phyloP scores from a whole-genome alignment of 2,329 filamentous ascomycete species.

The Lecanicillium sp. region DNA sequence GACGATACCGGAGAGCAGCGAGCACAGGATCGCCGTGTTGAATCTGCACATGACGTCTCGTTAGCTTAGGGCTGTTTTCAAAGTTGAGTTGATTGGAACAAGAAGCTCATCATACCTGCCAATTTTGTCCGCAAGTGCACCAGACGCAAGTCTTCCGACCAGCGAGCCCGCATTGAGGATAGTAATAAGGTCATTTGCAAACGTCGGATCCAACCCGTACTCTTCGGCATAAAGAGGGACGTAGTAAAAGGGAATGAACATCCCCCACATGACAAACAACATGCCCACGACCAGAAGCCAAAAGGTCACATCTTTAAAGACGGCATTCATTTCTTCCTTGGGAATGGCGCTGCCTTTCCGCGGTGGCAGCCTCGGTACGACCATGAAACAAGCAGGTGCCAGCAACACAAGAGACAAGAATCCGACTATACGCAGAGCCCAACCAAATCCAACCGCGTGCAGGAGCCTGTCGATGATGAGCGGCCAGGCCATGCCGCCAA shows the following conservation, averaged over 20 bases:
- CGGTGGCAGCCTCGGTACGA: neutral
- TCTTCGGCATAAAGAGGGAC: neutral
- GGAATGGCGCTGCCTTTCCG: neutral
- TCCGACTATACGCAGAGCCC: slow-evolving; percentile 47
- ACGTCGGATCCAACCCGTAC: neutral
- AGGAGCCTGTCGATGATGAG: slow-evolving; percentile 34
- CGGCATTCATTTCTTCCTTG: neutral
- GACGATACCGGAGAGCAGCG: neutral
- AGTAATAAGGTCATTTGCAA: neutral
- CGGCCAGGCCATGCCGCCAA: slow-evolving; percentile 31
- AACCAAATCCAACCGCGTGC: slow-evolving; percentile 48
- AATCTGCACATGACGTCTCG: neutral
- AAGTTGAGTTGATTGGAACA: neutral
- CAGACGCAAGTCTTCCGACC: neutral
- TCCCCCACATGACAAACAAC: neutral
- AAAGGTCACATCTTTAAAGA: neutral
- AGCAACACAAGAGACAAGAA: slow-evolving; percentile 35
- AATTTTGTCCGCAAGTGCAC: neutral
- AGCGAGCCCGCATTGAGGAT: neutral
- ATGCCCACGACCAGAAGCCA: neutral
- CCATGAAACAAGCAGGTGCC: neutral
- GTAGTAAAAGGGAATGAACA: neutral
- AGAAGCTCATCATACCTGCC: neutral
- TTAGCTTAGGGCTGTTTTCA: no score
- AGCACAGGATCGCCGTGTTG: neutral